Evolutionary conservation across 371 early-diverging fungal genomes (phyloP).

Genomic region (Apophysomyces sp.): DNA sequence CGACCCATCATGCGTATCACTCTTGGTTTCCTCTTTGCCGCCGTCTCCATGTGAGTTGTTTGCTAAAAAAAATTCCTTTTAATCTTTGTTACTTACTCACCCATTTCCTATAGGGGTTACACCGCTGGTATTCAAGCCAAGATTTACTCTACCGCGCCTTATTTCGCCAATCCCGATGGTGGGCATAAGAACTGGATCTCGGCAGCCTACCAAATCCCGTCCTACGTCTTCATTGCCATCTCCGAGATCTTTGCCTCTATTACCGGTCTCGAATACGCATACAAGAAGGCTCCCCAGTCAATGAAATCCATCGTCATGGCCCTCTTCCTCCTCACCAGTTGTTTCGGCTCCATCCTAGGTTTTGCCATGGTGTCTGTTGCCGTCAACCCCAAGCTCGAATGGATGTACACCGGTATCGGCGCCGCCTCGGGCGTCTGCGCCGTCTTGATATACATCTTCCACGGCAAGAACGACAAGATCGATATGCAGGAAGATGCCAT

Average conservation of each 20-base stretch:
- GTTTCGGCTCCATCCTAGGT: conserved; percentile 63
- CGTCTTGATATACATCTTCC: conserved; percentile 16
- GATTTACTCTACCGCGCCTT: conserved; percentile 52
- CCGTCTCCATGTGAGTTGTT: conserved; percentile 51
- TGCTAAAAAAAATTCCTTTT: not conserved
- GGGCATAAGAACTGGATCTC: conserved; percentile 47
- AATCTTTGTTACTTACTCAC: not conserved
- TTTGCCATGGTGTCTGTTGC: conserved; percentile 67
- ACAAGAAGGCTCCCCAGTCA: conserved; percentile 72
- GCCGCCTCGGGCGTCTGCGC: conserved; percentile 15
- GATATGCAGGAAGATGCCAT: conserved; percentile 24
- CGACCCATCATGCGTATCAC: conserved; percentile 70
- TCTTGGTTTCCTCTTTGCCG: conserved; percentile 64
- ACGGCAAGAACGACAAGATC: conserved; percentile 13
- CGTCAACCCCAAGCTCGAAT: conserved; percentile 67
- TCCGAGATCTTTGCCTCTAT: conserved; percentile 72
- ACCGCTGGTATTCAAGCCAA: conserved; percentile 65
- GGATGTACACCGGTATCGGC: conserved; percentile 59
- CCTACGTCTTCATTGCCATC: conserved; percentile 60
- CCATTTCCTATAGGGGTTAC: conserved; percentile 30
- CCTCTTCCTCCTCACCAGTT: conserved; percentile 70
- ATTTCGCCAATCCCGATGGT: conserved; percentile 23
- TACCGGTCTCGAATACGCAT: conserved; percentile 80
- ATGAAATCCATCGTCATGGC: conserved; percentile 81
- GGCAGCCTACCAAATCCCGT: conserved; percentile 65